Percentiles rank a stretch among this genome's conserved stretches.
These are phyloP conservation scores for Neofusicoccum cordaticola DNA, from an alignment of 2,329 filamentous ascomycete species.

Conservation along the genomic window DNA sequence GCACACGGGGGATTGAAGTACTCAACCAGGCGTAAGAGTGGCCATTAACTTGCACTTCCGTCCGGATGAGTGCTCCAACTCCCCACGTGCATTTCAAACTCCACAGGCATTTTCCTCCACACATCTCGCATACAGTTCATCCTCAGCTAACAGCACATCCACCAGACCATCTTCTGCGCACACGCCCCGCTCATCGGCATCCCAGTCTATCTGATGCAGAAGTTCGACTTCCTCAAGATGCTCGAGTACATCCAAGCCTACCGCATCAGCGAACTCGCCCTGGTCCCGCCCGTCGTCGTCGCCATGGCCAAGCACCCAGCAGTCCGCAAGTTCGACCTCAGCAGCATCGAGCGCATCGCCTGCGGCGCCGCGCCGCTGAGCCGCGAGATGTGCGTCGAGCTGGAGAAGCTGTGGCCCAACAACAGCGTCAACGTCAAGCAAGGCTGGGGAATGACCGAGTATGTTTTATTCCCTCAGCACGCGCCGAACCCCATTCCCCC, in stretches of 20 bases:
- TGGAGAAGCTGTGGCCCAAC: conserved; percentile 55
- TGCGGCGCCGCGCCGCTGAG: conserved; percentile 67
- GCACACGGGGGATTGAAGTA: no score
- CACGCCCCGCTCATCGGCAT: conserved; percentile 55
- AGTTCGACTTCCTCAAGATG: conserved; percentile 73
- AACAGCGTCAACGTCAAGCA: conserved; percentile 58
- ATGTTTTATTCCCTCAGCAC: conserved; percentile 26
- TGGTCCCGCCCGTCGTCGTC: conserved; percentile 75
- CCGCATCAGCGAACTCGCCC: conserved; percentile 62
- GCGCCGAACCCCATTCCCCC: background rate
- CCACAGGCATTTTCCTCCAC: no score
- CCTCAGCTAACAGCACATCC: no score
- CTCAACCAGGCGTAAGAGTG: no score
- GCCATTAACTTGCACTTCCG: no score
- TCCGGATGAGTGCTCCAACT: no score
- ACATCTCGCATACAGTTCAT: no score
- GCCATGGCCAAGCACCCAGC: conserved; percentile 69
- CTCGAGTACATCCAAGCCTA: conserved; percentile 65
- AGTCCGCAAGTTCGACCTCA: conserved; percentile 65
- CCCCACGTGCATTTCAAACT: no score
- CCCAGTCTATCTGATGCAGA: conserved; percentile 74
- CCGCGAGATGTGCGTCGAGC: conserved; percentile 46
- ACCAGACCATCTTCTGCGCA: conserved; percentile 64
- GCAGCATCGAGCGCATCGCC: conserved; percentile 57
- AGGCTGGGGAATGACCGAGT: conserved; percentile 87